These are phyloP conservation scores for Cruciata laevipes DNA, from an alignment of 257 asterid genomes.

Conservation along the genomic window DNA sequence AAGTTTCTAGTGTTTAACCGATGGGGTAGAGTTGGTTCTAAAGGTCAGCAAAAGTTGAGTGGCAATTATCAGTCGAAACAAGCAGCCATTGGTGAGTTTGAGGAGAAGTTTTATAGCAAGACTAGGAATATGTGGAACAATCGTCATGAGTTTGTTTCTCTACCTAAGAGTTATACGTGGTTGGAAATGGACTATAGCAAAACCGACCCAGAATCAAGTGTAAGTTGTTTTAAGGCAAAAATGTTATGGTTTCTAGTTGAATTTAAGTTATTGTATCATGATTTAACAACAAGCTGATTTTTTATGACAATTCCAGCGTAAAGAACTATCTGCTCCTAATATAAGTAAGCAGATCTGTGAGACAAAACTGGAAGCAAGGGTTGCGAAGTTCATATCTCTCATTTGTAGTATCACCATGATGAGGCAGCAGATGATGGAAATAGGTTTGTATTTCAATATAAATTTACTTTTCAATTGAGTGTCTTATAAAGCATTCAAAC, in stretches of 20 bases:
- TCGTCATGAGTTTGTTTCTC: slow-evolving; percentile 53
- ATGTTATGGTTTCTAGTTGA: background rate
- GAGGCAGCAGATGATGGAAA: slow-evolving; percentile 96
- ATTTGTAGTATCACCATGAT: slow-evolving; percentile 87
- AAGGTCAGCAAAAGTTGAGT: slow-evolving; percentile 64
- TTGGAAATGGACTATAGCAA: slow-evolving; percentile 90
- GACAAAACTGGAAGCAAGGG: slow-evolving; percentile 63
- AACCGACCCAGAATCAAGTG: slow-evolving; percentile 41
- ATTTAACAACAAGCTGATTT: background rate
- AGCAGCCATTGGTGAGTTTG: slow-evolving; percentile 54
- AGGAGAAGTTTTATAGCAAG: slow-evolving; percentile 64
- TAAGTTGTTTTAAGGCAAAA: slow-evolving; percentile 32
- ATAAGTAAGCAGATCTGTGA: slow-evolving; percentile 43
- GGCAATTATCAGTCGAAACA: slow-evolving; percentile 52
- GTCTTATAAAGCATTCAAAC: background rate
- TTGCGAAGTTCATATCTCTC: slow-evolving; percentile 84
- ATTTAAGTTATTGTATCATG: background rate
- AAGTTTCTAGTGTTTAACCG: slow-evolving; percentile 62
- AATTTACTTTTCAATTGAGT: background rate
- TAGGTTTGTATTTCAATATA: slow-evolving; percentile 40
- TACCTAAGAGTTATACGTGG: slow-evolving; percentile 65
- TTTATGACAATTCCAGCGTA: slow-evolving; percentile 34
- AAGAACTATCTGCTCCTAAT: slow-evolving; percentile 23
- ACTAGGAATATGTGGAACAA: slow-evolving; percentile 58
- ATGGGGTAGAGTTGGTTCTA: slow-evolving; percentile 99